Evolutionary conservation across 179 eudicot species (phyloP).

Genomic region (Amaranthus tricolor): DNA sequence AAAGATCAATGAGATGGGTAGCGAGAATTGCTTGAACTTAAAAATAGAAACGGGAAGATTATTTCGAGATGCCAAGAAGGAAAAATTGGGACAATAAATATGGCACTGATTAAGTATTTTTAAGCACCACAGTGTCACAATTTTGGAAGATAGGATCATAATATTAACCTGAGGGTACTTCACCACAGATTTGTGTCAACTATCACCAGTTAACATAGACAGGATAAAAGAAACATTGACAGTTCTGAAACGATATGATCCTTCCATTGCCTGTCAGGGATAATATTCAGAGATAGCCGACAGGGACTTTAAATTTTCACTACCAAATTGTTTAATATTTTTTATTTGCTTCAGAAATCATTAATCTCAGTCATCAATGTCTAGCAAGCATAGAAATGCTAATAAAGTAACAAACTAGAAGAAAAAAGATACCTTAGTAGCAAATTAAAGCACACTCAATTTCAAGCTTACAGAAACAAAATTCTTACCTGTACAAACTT

Average conservation of each 20-base stretch:
- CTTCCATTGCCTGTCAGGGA: neutral
- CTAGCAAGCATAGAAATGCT: neutral
- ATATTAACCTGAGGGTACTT: neutral
- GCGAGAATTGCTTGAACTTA: neutral
- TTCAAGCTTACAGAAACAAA: neutral
- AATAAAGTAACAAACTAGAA: neutral
- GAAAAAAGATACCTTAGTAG: neutral
- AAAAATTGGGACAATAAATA: neutral
- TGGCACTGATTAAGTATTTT: neutral
- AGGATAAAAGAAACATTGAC: neutral
- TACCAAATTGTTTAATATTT: neutral
- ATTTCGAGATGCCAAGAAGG: neutral
- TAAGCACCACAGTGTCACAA: neutral
- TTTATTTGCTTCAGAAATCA: neutral
- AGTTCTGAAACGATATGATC: neutral
- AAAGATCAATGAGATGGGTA: neutral
- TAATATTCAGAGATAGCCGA: neutral
- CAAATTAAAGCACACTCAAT: neutral
- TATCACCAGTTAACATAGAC: slow-evolving; percentile 2
- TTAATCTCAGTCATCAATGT: neutral
- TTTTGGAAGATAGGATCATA: neutral
- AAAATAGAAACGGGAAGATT: neutral
- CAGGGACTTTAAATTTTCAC: neutral
- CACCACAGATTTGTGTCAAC: neutral
- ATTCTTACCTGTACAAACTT: slow-evolving; percentile 82